Evolutionary conservation across 352 stramenopile genomes (phyloP), one percentile per base, ranked within the genome.

Genomic region (Salisapilia sapeloensis): DNA sequence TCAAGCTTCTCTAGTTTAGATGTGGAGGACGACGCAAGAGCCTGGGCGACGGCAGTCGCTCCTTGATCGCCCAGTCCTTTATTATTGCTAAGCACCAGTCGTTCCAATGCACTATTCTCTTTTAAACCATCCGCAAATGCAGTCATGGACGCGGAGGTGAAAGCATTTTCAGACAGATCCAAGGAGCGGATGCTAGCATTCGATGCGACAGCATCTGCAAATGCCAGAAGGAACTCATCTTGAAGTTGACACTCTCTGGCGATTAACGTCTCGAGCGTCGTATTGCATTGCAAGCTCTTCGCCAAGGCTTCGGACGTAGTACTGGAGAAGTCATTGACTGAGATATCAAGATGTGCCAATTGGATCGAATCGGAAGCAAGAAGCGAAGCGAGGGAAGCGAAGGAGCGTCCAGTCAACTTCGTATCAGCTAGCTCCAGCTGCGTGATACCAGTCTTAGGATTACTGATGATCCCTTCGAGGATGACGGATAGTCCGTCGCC

Each of bases 151-250:
- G 21, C 38, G 0, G 41, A 19, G 4, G 54, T 69, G 17, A 84
- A 33, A n/a, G 42, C 26, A 33, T 85, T 89, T 37, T 85, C 63
- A 19, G 66, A 81, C 13, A 85, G 18, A 38, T 89, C 69, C 24
- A 85, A 30, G 22, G 70, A 53, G 13, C 48, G 33, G 26, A 89
- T 44, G 15, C 63, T 48, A 35, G 36, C 15, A 46, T 84, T 85
- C 10, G 38, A 30, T n/a, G 46, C 40, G 7, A 85, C 35, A 0
- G 69, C 66, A 12, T 38, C 19, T 6, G 50, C 55, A 2, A 85
- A 44, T 4, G 59, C 53, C 23, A 38, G 39, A 0, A 50, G 44
- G 24, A 76, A 57, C 0, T 39, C 33, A 21, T 77, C 56, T 8
- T 31, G 58, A 22, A 89, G 46, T 42, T 74, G 57, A 40, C 62